These are phyloP conservation scores for Epichloe typhina DNA, from an alignment of 2,329 filamentous ascomycete genomes.

Conservation along the genomic window DNA sequence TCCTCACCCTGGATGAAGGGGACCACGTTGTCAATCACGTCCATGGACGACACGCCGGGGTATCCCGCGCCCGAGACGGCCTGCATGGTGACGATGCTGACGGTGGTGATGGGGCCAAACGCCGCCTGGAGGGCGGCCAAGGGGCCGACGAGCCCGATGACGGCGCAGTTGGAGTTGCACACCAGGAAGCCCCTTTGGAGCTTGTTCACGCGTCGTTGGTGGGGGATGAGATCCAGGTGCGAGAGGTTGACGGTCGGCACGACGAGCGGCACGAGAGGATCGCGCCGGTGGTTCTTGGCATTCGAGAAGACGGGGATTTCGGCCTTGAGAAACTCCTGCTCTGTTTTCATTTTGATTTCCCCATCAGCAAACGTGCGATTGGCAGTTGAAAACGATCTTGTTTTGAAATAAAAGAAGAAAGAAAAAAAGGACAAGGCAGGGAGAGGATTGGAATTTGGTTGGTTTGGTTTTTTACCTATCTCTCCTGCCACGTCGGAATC, in stretches of 20 bases:
- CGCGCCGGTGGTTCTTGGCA: conserved; percentile 89
- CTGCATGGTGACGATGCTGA: conserved; percentile 82
- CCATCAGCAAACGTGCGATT: conserved; percentile 11
- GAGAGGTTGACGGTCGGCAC: conserved; percentile 88
- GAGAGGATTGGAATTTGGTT: too few species aligned
- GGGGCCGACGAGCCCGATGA: conserved; percentile 85
- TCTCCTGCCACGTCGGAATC: conserved; percentile 89
- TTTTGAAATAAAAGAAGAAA: neutral
- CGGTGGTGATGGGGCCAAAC: conserved; percentile 69
- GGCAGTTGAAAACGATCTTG: too few species aligned
- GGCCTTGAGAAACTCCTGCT: conserved; percentile 80
- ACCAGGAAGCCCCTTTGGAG: conserved; percentile 82
- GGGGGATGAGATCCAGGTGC: conserved; percentile 77
- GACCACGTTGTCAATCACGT: conserved; percentile 91
- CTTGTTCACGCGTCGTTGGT: conserved; percentile 62
- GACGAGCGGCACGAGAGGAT: conserved; percentile 81
- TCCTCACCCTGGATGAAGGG: conserved; percentile 90
- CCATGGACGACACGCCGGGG: conserved; percentile 83
- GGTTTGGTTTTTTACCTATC: conserved; percentile 45
- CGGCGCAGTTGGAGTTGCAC: conserved; percentile 97
- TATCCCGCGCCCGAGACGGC: conserved; percentile 88
- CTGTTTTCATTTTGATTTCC: conserved; percentile 27
- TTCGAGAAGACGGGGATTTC: conserved; percentile 93
- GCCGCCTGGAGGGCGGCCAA: conserved; percentile 78
- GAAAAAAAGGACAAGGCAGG: neutral